phyloP scores from a whole-genome alignment of 495 filamentous ascomycete genomes.

The Lasiosphaeris hirsuta region DNA sequence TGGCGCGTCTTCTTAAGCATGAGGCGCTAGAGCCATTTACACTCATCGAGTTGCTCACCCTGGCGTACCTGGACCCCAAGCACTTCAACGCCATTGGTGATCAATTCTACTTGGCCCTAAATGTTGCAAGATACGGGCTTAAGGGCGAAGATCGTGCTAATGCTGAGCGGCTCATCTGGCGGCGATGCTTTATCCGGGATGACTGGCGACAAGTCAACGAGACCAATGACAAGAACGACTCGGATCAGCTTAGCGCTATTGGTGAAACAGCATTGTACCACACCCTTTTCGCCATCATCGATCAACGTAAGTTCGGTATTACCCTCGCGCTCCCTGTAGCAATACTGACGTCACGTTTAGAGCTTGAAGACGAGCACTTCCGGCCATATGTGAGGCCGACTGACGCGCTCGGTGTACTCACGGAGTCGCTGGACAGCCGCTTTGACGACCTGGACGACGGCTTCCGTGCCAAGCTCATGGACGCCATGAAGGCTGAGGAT shows the following conservation, averaged over 20 bases:
- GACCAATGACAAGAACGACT: conserved; percentile 51
- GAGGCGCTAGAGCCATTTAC: conserved; percentile 62
- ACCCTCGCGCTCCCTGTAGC: background rate
- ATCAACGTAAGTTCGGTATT: conserved; percentile 44
- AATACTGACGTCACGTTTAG: conserved; percentile 18
- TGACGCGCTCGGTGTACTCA: conserved; percentile 52
- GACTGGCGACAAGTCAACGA: conserved; percentile 66
- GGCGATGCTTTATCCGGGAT: conserved; percentile 73
- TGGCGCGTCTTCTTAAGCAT: conserved; percentile 64
- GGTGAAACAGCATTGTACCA: conserved; percentile 50
- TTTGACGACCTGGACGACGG: conserved; percentile 46
- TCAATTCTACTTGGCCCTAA: conserved; percentile 70
- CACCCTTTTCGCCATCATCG: conserved; percentile 43
- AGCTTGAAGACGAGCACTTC: conserved; percentile 34
- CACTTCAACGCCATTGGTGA: conserved; percentile 37
- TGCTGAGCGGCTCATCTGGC: conserved; percentile 74
- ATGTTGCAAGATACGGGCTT: conserved; percentile 57
- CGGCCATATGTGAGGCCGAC: conserved; percentile 43
- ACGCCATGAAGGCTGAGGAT: conserved; percentile 55
- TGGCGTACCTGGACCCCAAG: conserved; percentile 52
- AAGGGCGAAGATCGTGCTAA: conserved; percentile 51
- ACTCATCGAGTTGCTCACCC: conserved; percentile 78
- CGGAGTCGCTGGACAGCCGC: conserved; percentile 50
- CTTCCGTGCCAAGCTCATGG: conserved; percentile 49
- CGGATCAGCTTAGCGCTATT: conserved; percentile 42